Base-by-base conservation (phyloP, 2,329 filamentous ascomycete species). In the Talaromyces sp. region DNA sequence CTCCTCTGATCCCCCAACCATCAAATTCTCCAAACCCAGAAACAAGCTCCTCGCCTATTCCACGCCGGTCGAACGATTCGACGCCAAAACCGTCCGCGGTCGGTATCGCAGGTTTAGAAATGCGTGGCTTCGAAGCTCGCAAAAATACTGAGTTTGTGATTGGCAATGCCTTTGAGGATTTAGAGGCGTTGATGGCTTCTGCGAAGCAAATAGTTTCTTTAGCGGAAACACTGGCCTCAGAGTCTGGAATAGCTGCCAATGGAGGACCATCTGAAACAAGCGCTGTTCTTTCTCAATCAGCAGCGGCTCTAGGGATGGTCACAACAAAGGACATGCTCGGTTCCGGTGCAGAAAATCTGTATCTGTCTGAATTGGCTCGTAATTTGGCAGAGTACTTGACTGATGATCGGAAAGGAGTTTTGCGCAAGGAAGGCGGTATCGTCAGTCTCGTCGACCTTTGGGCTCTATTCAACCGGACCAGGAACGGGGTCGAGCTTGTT, bases 111-210 rank as follows among this genome's bases (percentile, higher is more conserved):
- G 94, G 93, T 0, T 84, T 99, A 1, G 95, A 99, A 76, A 89
- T 92, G 72, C 87, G 93, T 67, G 91, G 92, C 0, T 79, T 94
- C 6, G 91, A 93, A 70, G 87, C 93, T 73, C 90, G 92, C 65
- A 94, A 92, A 79, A 97, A 96, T 76, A 98, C 97, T 71, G 93
- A 97, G 76, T 80, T 92, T 10, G 89, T 97, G 59, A 97, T 99
- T 69, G 94, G 94, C 31, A 93, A 87, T 69, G 93, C 95, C 0
- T 99, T 99, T 72, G 94, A 97, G 75, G 95, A 99, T 73, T 85
- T 99, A 0, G 94, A 98, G 75, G 93, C 95, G 3, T 83, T 99
- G 43, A 99, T 98, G 94, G 92, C 93, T 3, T 97, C 94, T 3
- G 95, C 95, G 5, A 97, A 98, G 75, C 92, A 99, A 74, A 92